These are phyloP conservation scores for Paraurostyla sp. DNA, from an alignment of 73 alveolate genomes.

Conservation along the genomic window DNA sequence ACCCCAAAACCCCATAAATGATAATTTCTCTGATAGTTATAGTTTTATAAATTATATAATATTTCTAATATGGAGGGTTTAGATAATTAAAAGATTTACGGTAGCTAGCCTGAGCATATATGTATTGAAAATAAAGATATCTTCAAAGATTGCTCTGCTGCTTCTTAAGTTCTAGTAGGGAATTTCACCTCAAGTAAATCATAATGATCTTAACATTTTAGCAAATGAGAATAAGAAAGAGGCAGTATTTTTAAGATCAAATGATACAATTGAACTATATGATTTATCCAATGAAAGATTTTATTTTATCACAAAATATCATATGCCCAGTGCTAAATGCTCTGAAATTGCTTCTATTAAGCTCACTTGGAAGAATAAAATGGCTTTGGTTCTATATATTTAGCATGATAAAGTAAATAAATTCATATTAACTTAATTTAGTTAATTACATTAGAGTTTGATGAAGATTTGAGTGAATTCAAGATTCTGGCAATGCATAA, in stretches of 20 bases:
- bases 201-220: background rate
- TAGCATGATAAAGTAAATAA: conserved; percentile 15
- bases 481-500: conserved; percentile 44
- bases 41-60: too few relatives aligned
- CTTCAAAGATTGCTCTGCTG: conserved; percentile 13
- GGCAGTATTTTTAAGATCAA: conserved; percentile 32
- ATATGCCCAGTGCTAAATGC: conserved; percentile 2
- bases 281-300: background rate
- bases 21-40: too few relatives aligned
- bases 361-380: conserved; percentile 28
- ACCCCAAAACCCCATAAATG: too few relatives aligned
- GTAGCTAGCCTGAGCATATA: too few relatives aligned
- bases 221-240: background rate
- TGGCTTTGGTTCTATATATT: background rate
- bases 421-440: background rate
- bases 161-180: conserved; percentile 38
- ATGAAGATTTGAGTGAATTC: conserved; percentile 38
- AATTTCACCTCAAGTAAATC: conserved; percentile 24
- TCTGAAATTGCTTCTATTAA: background rate
- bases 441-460: conserved; percentile 46
- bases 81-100: too few relatives aligned
- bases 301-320: background rate
- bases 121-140: conserved; percentile 45
- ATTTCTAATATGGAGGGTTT: too few relatives aligned
- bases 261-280: conserved; percentile 50